These are phyloP conservation scores for Luffa acutangula DNA, from an alignment of 306 rosid genomes.

Conservation along the genomic window DNA sequence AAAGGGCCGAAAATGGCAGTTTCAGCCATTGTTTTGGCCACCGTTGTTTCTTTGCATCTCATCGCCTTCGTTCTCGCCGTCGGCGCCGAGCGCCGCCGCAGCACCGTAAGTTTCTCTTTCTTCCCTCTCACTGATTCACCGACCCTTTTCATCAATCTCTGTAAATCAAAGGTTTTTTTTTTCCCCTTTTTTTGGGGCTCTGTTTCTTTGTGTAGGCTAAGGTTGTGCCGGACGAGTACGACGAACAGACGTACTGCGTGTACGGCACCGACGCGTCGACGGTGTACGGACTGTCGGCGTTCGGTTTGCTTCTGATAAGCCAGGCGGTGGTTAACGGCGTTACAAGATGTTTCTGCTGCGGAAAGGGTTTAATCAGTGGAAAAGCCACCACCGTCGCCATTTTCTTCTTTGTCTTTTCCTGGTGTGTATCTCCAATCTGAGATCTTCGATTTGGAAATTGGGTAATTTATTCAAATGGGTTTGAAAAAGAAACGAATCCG, in stretches of 20 bases:
- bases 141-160: background rate
- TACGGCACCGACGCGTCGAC: conserved; percentile 87
- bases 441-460: background rate
- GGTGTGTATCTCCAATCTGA: conserved; percentile 20
- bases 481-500: background rate
- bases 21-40: conserved; percentile 41
- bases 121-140: background rate
- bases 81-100: conserved; percentile 92
- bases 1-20: conserved; percentile 37
- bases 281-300: conserved; percentile 70
- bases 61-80: conserved; percentile 77
- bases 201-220: conserved; percentile 36
- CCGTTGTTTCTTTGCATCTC: conserved; percentile 59
- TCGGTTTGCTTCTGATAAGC: conserved; percentile 49
- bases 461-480: no score
- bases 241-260: conserved; percentile 45
- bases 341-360: conserved; percentile 85
- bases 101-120: conserved; percentile 23
- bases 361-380: conserved; percentile 72
- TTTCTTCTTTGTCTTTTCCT: conserved; percentile 66
- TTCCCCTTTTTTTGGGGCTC: background rate
- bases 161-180: background rate
- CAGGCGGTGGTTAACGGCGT: conserved; percentile 56
- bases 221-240: conserved; percentile 66
- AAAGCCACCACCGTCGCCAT: conserved; percentile 46